phyloP scores from a whole-genome alignment of 768 basidiomycete genomes.

The Naganishia onofrii region DNA sequence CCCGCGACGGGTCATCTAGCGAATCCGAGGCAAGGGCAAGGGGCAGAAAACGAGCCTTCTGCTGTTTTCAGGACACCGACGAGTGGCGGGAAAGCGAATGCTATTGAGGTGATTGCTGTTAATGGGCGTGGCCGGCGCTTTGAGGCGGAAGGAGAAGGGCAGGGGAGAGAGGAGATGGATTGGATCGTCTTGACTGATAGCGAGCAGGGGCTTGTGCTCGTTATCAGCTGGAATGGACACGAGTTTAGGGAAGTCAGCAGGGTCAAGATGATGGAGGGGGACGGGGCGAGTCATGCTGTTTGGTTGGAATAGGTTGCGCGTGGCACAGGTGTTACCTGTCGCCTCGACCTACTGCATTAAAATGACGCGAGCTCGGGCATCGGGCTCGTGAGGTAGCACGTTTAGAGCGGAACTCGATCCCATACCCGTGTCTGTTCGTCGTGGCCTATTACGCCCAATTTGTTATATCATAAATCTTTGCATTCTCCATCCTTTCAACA shows the following conservation, averaged over 20 bases:
- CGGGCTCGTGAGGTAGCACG: too few relatives aligned
- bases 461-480: too few relatives aligned
- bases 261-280: conserved; percentile 27
- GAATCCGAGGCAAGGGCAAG: not conserved
- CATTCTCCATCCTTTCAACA: too few relatives aligned
- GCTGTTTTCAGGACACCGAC: conserved; percentile 38
- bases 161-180: conserved; percentile 27
- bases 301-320: conserved; percentile 29
- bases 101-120: conserved; percentile 39
- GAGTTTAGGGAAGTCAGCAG: conserved; percentile 35
- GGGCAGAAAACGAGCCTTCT: conserved; percentile 18
- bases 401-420: too few relatives aligned
- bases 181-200: conserved; percentile 44
- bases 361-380: too few relatives aligned
- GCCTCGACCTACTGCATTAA: too few relatives aligned
- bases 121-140: conserved; percentile 5
- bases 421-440: too few relatives aligned
- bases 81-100: conserved; percentile 45
- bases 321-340: too few relatives aligned
- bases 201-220: conserved; percentile 36
- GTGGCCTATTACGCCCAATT: too few relatives aligned
- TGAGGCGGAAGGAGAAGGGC: not conserved
- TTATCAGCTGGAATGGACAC: conserved; percentile 38
- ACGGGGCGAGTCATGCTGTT: conserved; percentile 32
- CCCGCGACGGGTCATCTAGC: conserved; percentile 29